Base-by-base conservation (phyloP, 148 eudicot species). In the Dianthus caryophyllus region DNA sequence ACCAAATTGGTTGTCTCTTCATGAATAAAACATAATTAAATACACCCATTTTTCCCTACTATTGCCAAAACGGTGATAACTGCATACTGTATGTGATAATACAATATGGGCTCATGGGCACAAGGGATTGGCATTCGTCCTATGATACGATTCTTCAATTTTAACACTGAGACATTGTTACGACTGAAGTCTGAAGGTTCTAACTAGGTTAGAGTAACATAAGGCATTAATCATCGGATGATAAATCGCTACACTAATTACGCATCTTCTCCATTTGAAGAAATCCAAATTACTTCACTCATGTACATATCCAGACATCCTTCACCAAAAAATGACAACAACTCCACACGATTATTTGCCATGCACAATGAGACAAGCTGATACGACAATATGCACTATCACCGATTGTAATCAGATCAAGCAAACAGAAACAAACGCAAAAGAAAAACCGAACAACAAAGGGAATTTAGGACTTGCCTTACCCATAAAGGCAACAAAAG, bases 401-500 rank as follows among this genome's bases (percentile, higher is more conserved):
- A n/a, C n/a, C 15, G 2, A 25, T 55, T 24, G 31, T 22, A 26
- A 0, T 33, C 20, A 59, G 8, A 10, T 16, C 39, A 59, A n/a
- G 17, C 10, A 30, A n/a, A n/a, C n/a, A 20, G 2, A 33, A 2
- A 17, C 0, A 21, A 20, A 13, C 14, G 17, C 24, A 41, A n/a
- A 33, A 3, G 7, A 33, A 3, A 26, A 31, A 11, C 1, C 41
- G n/a, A 69, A 30, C 1, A 50, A 67, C 38, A 71, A 64, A 73
- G 76, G 78, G 78, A 61, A 61, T 62, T 53, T 7, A 31, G 75
- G 62, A 95, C 99, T 95, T 95, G 97, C 99, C 99, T 95, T 95
- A 90, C 99, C 99, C 99, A 95, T 95, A 75, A 90, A 95, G 82
- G 99, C 97, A 36, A 96, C 89, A 71, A 95, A 90, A 0, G 96